These are phyloP conservation scores for Hansenula anomala DNA, from an alignment of 1,139 yeast genomes.

Conservation along the genomic window DNA sequence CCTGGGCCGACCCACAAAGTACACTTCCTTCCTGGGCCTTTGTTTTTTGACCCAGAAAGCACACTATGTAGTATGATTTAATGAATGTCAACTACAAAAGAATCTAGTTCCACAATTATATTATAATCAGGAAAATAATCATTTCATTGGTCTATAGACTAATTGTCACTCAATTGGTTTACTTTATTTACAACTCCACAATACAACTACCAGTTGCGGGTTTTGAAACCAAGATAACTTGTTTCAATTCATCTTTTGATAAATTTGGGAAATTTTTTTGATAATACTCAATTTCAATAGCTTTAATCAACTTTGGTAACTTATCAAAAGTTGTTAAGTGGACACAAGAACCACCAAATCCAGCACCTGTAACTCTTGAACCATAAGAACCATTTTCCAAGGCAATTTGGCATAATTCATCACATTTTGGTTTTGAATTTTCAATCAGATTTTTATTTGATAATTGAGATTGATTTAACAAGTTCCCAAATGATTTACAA, in stretches of 20 bases:
- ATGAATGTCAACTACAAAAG: too few species aligned
- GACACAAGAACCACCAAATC: conserved; percentile 74
- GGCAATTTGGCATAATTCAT: conserved; percentile 50
- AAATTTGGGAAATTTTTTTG: conserved; percentile 43
- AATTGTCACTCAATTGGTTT: too few species aligned
- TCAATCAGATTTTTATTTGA: conserved; percentile 46
- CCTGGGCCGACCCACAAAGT: too few species aligned
- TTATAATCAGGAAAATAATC: too few species aligned
- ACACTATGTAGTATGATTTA: too few species aligned
- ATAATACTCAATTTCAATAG: conserved; percentile 48
- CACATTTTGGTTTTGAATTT: conserved; percentile 53
- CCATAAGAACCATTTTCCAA: conserved; percentile 55
- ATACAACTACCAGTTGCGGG: conserved; percentile 60
- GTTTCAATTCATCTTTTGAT: conserved; percentile 37
- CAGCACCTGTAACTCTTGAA: conserved; percentile 76
- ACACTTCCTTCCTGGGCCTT: too few species aligned
- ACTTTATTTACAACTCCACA: conserved; percentile 10
- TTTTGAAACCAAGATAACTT: conserved; percentile 52
- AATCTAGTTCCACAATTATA: too few species aligned
- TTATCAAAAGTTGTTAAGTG: conserved; percentile 51
- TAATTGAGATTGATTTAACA: conserved; percentile 57
- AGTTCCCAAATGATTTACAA: conserved; percentile 39
- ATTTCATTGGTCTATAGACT: too few species aligned
- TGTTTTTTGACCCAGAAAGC: too few species aligned
- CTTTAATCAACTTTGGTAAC: conserved; percentile 38